phyloP scores from a whole-genome alignment of 148 eudicot genomes.

The Vaccinium myrtillus region DNA sequence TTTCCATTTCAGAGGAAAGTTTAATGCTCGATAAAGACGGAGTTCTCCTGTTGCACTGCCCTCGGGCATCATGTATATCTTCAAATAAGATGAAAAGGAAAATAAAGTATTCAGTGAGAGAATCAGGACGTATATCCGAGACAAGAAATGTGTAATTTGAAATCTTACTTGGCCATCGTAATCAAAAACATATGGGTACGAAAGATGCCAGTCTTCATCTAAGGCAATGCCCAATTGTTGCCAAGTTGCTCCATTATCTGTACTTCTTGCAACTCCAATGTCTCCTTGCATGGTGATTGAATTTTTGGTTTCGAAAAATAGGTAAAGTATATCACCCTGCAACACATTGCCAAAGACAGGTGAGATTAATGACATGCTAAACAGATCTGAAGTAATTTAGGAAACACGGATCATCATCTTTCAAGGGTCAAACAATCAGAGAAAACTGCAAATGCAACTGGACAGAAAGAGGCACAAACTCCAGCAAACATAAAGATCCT shows the following conservation, averaged over 20 bases:
- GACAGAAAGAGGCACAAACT: background rate
- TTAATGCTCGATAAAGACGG: slow-evolving; percentile 67
- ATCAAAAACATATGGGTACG: slow-evolving; percentile 80
- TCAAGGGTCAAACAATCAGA: background rate
- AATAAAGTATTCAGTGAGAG: background rate
- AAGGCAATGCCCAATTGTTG: slow-evolving; percentile 81
- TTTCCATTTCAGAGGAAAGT: slow-evolving; percentile 79
- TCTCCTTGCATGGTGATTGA: slow-evolving; percentile 92
- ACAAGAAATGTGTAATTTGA: background rate
- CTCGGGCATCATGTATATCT: slow-evolving; percentile 98
- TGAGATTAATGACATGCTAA: background rate
- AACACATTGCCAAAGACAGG: slow-evolving; percentile 9
- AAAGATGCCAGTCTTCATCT: slow-evolving; percentile 98
- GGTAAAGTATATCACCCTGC: slow-evolving; percentile 69
- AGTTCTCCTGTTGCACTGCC: slow-evolving; percentile 81
- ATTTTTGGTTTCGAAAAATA: slow-evolving; percentile 88
- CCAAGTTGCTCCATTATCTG: slow-evolving; percentile 91
- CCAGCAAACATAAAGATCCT: background rate
- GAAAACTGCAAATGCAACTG: background rate
- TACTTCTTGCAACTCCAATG: slow-evolving; percentile 89
- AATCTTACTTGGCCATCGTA: slow-evolving; percentile 65
- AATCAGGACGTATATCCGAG: background rate
- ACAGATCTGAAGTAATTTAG: background rate
- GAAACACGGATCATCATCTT: background rate
- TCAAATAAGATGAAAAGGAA: background rate